Evolutionary conservation across 768 basidiomycete species (phyloP).

Genomic region (Leccinum uliginosum): DNA sequence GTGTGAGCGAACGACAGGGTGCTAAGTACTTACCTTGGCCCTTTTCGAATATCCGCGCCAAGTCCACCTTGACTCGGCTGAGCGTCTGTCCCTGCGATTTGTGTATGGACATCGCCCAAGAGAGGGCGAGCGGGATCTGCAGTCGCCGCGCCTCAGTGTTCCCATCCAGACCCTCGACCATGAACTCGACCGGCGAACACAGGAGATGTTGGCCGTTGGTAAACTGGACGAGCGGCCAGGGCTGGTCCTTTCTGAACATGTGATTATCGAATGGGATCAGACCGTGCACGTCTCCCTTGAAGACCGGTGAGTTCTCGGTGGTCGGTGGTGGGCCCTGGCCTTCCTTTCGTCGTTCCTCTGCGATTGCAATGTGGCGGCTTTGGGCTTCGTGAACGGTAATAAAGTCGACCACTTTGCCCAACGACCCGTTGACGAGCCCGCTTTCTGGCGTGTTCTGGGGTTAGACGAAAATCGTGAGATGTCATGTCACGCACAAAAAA

Average conservation of each 20-base stretch:
- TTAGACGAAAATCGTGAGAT: background rate
- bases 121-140: constrained; percentile 77
- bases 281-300: background rate
- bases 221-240: constrained; percentile 36
- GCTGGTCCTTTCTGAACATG: constrained; percentile 13
- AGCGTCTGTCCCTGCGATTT: constrained; percentile 98
- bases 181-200: constrained; percentile 33
- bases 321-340: background rate
- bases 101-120: constrained; percentile 99
- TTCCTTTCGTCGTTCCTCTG: constrained; percentile 24
- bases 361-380: constrained; percentile 23
- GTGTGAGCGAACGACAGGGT: background rate
- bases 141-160: constrained; percentile 32
- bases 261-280: constrained; percentile 17
- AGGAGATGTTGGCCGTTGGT: constrained; percentile 27
- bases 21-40: constrained; percentile 40
- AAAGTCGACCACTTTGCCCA: constrained; percentile 64
- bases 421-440: constrained; percentile 77
- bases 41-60: constrained; percentile 88
- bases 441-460: constrained; percentile 31
- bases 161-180: constrained; percentile 31
- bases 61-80: constrained; percentile 88
- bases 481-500: background rate
- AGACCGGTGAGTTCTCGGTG: background rate
- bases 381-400: constrained; percentile 28